Evolutionary conservation across 2,329 filamentous ascomycete species (phyloP).

Genomic region (Blastomyces gilchristii): DNA sequence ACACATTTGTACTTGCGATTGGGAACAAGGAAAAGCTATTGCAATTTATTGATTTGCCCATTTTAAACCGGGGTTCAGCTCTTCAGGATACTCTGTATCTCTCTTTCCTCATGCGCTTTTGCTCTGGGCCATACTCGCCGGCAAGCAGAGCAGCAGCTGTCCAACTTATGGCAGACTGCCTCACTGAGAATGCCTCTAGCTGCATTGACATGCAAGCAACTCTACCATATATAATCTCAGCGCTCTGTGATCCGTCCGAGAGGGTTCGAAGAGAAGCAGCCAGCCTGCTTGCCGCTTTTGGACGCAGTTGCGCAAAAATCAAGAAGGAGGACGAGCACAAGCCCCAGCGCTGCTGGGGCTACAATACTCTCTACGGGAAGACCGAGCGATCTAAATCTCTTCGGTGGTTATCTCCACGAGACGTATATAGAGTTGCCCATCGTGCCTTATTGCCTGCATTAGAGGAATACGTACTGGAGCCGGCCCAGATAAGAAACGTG

Average conservation of each 20-base stretch:
- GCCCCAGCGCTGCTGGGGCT: slow-evolving; percentile 45
- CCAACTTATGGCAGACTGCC: slow-evolving; percentile 49
- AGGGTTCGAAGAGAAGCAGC: slow-evolving; percentile 67
- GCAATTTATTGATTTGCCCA: slow-evolving; percentile 28
- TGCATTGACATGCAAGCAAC: slow-evolving; percentile 62
- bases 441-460: slow-evolving; percentile 61
- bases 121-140: slow-evolving; percentile 61
- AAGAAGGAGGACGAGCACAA: slow-evolving; percentile 33
- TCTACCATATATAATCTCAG: slow-evolving; percentile 68
- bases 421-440: slow-evolving; percentile 52
- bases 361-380: slow-evolving; percentile 55
- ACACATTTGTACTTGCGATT: slow-evolving; percentile 28
- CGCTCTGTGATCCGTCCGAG: slow-evolving; percentile 64
- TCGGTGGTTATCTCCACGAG: slow-evolving; percentile 49
- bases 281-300: slow-evolving; percentile 52
- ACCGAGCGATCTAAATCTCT: slow-evolving; percentile 39
- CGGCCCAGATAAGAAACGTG: slow-evolving; percentile 56
- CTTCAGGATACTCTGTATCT: slow-evolving; percentile 56
- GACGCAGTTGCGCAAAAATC: slow-evolving; percentile 39
- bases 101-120: slow-evolving; percentile 65
- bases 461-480: slow-evolving; percentile 79
- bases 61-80: slow-evolving; percentile 34
- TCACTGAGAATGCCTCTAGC: slow-evolving; percentile 43
- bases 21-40: slow-evolving; percentile 25
- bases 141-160: slow-evolving; percentile 60